Evolutionary conservation across 31 red algal species (phyloP), one percentile per base, ranked within the genome.

Genomic region (Asparagopsis taxiformis): DNA sequence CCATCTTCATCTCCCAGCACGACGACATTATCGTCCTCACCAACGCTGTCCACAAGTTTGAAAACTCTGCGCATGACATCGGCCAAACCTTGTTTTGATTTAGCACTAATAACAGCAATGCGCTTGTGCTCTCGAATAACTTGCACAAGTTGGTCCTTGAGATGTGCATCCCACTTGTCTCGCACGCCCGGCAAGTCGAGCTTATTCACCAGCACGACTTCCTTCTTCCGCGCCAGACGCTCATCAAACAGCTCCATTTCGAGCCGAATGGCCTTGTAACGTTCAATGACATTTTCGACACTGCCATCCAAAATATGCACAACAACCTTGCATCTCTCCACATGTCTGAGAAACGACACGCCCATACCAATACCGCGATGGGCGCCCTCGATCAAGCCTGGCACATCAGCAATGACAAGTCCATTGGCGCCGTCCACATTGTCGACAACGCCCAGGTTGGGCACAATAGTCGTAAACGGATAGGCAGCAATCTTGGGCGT

Each of bases 401-500:
- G 95, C 28, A 98, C 90, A 80, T 98, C 95, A 17, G 80, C 95
- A 16, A 98, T 19, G 19, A 91, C 86, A 23, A 94, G 46, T 1
- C 66, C 65, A 10, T 71, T 62, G 20, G 38, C 74, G 22, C 55
- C 64, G 19, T 67, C 31, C 20, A 74, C 46, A 0, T 52, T 46
- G 24, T 90, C 91, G 51, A 91, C 72, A 30, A 98, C 91, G 6
- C 95, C 95, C 13, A 98, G 80, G 38, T 91, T 94, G 1, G 95
- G 95, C 13, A 88, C 77, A 55, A 94, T 54, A 13, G 95, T 98
- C 31, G 95, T 98, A 59, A 98, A 98, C 8, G 95, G 95, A 80
- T 98, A 98, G 60, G 86, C 79, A 1, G 86, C 95, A 65, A 98
- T 92, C 35, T 98, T 91, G 30, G 95, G 95, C 38, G 55, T 56